Evolutionary conservation across 257 asterid genomes (phyloP), one percentile per base, ranked within the genome.

Genomic region (Anisodus tanguticus): DNA sequence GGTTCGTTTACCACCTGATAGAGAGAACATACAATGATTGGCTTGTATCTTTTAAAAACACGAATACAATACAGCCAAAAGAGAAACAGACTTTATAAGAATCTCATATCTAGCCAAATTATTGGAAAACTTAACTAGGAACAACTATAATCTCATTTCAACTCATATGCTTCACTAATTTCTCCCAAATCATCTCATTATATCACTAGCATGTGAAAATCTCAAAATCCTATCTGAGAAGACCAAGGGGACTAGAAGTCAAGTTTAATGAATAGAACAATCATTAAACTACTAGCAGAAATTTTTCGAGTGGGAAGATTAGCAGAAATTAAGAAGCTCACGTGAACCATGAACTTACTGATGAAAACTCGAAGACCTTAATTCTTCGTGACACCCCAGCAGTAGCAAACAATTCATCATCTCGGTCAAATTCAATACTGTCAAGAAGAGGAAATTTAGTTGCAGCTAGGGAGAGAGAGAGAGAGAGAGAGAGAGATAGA

Each of bases 401-500:
- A n/a, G 95, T 93, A 85, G 97, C 97, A 85, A 93, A 93, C 85
- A 93, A 89, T 87, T 93, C 95, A 86, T 91, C 95, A 81, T 93
- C 97, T 88, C 97, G 91, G 72, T 93, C 95, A 85, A 93, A 93
- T 83, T 93, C 97, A 82, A 93, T 93, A 87, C 97, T 93, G 97
- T 90, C 85, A 87, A 51, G 57, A 43, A 47, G 83, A 86, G 64
- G 76, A 82, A 80, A 60, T 68, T 76, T 71, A 12, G 51, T 71
- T 55, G 63, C 83, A 82, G 54, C 53, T 9, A n/a, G 81, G 41
- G n/a, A 74, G 39, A 62, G 68, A 22, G 35, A 62, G 22, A 31
- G 35, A 22, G 26, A 22, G 0, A 22, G 26, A 22, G 26, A 22
- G 26, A 22, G 26, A 22, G 26, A 22, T 0, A 22, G 26, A 22